Conservation (phyloP, 1,139 yeast genomes). For the Yamadazyma blattariae region DNA sequence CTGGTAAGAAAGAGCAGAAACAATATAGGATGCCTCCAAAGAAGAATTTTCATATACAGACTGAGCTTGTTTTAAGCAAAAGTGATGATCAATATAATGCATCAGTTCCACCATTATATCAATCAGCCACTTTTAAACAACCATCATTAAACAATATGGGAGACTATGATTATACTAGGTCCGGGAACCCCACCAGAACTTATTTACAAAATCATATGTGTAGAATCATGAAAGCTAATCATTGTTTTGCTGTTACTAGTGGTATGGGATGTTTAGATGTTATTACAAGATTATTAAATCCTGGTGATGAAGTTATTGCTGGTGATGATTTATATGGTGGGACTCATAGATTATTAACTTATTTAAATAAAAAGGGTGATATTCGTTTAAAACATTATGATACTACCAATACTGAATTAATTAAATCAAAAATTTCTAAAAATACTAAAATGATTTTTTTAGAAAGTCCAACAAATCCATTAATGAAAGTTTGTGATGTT, state of each 20-base stretch:
- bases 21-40: constrained; percentile 23
- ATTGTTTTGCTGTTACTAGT: constrained; percentile 77
- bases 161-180: constrained; percentile 85
- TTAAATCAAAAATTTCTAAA: constrained; percentile 48
- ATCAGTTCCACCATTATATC: constrained; percentile 85
- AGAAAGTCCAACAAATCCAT: constrained; percentile 91
- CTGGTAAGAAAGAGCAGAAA: background rate
- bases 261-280: constrained; percentile 95
- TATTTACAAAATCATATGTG: constrained; percentile 75
- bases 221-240: constrained; percentile 69
- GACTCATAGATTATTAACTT: constrained; percentile 79
- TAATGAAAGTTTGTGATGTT: constrained; percentile 83
- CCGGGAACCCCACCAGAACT: constrained; percentile 93
- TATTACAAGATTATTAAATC: constrained; percentile 64
- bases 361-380: constrained; percentile 64
- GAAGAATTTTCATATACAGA: constrained; percentile 52
- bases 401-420: constrained; percentile 66
- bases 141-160: constrained; percentile 74
- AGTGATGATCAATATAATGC: constrained; percentile 75
- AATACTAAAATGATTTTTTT: constrained; percentile 73
- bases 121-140: constrained; percentile 91
- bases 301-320: constrained; percentile 84
- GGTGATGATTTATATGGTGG: constrained; percentile 96
- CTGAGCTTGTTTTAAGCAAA: constrained; percentile 69
- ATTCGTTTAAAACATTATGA: constrained; percentile 74